Conservation (phyloP, 176 grass and related monocot species). For the Juncus inflexus region DNA sequence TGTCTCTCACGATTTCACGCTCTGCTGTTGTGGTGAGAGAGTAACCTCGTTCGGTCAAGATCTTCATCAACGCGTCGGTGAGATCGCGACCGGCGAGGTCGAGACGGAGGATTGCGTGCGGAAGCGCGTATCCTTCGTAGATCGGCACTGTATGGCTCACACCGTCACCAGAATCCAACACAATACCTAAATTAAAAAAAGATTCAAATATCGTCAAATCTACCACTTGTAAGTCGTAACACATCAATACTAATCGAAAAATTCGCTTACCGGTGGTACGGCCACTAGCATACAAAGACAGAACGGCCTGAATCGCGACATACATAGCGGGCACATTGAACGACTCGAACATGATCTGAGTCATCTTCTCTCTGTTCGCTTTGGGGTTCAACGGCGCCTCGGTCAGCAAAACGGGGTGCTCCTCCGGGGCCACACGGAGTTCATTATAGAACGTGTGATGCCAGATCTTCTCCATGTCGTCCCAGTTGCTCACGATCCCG, state of each 20-base stretch:
- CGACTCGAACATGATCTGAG: slow-evolving; percentile 92
- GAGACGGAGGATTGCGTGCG: slow-evolving; percentile 82
- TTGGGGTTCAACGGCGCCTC: slow-evolving; percentile 78
- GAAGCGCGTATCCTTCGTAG: slow-evolving; percentile 81
- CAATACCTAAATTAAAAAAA: slow-evolving; percentile 44
- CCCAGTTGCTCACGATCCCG: slow-evolving; percentile 88
- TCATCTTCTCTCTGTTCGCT: slow-evolving; percentile 95
- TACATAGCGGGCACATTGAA: slow-evolving; percentile 87
- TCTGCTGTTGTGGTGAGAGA: slow-evolving; percentile 83
- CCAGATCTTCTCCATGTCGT: slow-evolving; percentile 95
- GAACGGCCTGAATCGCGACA: slow-evolving; percentile 76
- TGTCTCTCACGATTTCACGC: slow-evolving; percentile 93
- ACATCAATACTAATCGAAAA: slow-evolving; percentile 17
- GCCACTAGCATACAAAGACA: slow-evolving; percentile 81
- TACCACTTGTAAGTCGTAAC: not conserved
- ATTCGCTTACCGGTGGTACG: slow-evolving; percentile 70
- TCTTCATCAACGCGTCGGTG: slow-evolving; percentile 88
- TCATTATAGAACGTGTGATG: slow-evolving; percentile 90
- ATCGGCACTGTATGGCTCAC: slow-evolving; percentile 86
- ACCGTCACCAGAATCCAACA: slow-evolving; percentile 83
- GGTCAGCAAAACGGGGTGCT: slow-evolving; percentile 75
- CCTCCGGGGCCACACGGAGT: slow-evolving; percentile 85
- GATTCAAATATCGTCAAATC: too few species aligned
- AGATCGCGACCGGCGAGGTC: slow-evolving; percentile 86
- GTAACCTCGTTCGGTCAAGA: slow-evolving; percentile 83